These are phyloP conservation scores for Penicillium manginii DNA, from an alignment of 495 filamentous ascomycete species.

Conservation along the genomic window DNA sequence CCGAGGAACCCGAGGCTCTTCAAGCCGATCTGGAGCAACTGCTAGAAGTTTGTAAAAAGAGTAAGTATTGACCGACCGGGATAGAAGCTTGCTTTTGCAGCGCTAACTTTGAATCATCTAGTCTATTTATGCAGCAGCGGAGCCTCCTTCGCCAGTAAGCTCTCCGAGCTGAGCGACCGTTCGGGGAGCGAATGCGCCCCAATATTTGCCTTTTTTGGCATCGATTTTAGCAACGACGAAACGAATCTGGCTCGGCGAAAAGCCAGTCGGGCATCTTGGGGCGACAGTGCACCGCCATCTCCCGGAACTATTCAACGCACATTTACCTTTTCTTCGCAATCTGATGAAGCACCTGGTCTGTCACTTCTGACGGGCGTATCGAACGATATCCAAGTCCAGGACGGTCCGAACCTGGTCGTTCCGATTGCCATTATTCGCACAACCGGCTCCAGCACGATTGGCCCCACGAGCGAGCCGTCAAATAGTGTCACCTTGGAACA, in stretches of 20 bases:
- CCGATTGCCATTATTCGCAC: conserved; percentile 69
- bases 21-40: conserved; percentile 52
- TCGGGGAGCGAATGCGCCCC: conserved; percentile 67
- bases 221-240: conserved; percentile 45
- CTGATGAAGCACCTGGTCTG: conserved; percentile 67
- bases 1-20: conserved; percentile 56
- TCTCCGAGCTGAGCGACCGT: conserved; percentile 67
- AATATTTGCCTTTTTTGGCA: conserved; percentile 77
- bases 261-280: conserved; percentile 43
- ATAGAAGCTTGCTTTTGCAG: neutral
- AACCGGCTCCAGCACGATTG: conserved; percentile 31
- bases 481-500: conserved; percentile 42
- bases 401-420: conserved; percentile 72
- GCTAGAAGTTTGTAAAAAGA: conserved; percentile 56
- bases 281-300: conserved; percentile 38
- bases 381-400: conserved; percentile 70
- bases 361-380: conserved; percentile 69
- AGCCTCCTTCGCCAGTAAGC: conserved; percentile 68
- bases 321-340: conserved; percentile 51
- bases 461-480: conserved; percentile 41
- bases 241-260: conserved; percentile 39
- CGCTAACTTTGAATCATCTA: conserved; percentile 30
- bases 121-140: conserved; percentile 76
- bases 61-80: conserved; percentile 40
- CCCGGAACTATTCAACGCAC: conserved; percentile 42